A percentile compares a stretch with the other conserved stretches of the same genome.
These are phyloP conservation scores for Nicotiana attenuata DNA, from an alignment of 257 asterid genomes.

Conservation along the genomic window DNA sequence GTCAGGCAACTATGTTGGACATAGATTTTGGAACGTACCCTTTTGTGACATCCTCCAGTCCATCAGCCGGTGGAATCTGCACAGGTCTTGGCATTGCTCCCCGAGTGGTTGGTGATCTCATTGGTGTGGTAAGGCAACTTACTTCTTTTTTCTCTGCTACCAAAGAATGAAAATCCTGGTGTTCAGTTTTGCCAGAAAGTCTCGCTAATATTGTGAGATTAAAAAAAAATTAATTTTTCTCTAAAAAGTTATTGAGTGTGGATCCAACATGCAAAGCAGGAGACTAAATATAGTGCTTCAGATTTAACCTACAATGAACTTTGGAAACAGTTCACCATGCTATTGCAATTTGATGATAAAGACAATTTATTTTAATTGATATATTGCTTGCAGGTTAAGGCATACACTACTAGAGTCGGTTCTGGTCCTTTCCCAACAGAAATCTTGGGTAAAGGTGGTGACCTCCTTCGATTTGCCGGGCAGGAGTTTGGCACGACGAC, in stretches of 20 bases:
- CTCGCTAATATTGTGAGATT: background rate
- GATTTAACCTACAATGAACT: too few species aligned
- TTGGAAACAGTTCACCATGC: too few species aligned
- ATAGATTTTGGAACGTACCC: conserved; percentile 97
- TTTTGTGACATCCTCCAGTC: conserved; percentile 91
- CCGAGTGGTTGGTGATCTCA: conserved; percentile 76
- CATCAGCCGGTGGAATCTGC: conserved; percentile 99
- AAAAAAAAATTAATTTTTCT: too few species aligned
- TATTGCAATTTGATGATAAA: too few species aligned
- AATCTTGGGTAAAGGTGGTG: conserved; percentile 74
- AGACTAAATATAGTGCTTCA: too few species aligned
- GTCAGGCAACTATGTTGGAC: conserved; percentile 98
- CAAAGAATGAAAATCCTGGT: background rate
- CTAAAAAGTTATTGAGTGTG: too few species aligned
- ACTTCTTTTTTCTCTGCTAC: background rate
- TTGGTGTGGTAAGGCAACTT: conserved; percentile 80
- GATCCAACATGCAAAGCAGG: too few species aligned
- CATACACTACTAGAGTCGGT: conserved; percentile 95
- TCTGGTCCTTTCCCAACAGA: conserved; percentile 99
- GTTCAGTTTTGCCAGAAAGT: background rate
- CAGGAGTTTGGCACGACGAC: conserved; percentile 99
- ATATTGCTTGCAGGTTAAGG: conserved; percentile 63
- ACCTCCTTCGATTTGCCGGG: conserved; percentile 78
- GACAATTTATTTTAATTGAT: background rate
- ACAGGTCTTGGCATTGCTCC: conserved; percentile 99